Evolutionary conservation across 2,329 filamentous ascomycete species (phyloP).

Genomic region (Pseudonectria foliicola): DNA sequence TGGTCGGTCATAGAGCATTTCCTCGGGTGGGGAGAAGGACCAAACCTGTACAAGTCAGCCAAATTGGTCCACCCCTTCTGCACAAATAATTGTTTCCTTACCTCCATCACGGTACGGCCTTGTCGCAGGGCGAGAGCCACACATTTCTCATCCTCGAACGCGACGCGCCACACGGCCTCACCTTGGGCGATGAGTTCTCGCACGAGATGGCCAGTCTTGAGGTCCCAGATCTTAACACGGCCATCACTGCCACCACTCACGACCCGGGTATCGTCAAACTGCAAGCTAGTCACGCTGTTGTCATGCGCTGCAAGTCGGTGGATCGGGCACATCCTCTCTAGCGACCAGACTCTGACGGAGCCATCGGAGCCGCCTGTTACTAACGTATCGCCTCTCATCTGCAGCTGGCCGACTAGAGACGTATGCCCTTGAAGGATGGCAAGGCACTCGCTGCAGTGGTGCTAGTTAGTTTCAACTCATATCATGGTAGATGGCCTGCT

Average conservation of each 20-base stretch:
- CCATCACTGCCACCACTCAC: constrained; percentile 95
- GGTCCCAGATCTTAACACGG: constrained; percentile 97
- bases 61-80: not conserved
- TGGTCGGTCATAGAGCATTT: constrained; percentile 48
- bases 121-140: constrained; percentile 86
- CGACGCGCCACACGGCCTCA: constrained; percentile 94
- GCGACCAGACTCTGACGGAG: constrained; percentile 91
- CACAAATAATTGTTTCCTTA: constrained; percentile 37
- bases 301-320: constrained; percentile 94
- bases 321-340: constrained; percentile 84
- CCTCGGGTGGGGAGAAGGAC: constrained; percentile 86
- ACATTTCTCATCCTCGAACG: constrained; percentile 97
- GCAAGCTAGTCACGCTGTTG: constrained; percentile 94
- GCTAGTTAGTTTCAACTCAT: constrained; percentile 24
- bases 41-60: constrained; percentile 60
- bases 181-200: constrained; percentile 86
- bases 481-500: constrained; percentile 21
- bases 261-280: constrained; percentile 93
- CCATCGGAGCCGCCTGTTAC: constrained; percentile 96
- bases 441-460: constrained; percentile 58
- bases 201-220: constrained; percentile 84
- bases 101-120: constrained; percentile 94
- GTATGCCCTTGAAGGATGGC: constrained; percentile 95
- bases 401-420: constrained; percentile 89
- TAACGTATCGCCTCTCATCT: constrained; percentile 89